phyloP scores from a whole-genome alignment of 108 stramenopile genomes.

The Asterionellopsis glacialis region DNA sequence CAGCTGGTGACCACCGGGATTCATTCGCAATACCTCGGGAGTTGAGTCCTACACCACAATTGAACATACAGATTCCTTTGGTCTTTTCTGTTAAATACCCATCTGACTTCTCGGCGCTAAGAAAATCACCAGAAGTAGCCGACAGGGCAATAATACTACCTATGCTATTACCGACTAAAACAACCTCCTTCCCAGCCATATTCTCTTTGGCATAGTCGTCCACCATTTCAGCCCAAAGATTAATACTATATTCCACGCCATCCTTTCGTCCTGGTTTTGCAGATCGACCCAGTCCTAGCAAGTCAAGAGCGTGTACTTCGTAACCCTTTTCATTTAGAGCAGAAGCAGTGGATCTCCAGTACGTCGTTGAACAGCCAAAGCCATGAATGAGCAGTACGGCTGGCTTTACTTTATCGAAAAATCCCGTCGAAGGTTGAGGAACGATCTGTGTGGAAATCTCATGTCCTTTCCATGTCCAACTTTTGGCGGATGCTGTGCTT shows the following conservation, averaged over 20 bases:
- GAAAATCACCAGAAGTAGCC: slow-evolving; percentile 56
- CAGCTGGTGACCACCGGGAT: slow-evolving; percentile 22
- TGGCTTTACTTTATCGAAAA: slow-evolving; percentile 9
- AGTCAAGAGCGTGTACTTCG: slow-evolving; percentile 56
- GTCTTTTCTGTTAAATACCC: not conserved
- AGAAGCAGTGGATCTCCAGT: slow-evolving; percentile 53
- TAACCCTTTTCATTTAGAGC: slow-evolving; percentile 39
- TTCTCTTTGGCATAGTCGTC: slow-evolving; percentile 43
- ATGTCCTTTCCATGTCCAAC: too few species aligned
- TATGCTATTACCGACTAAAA: slow-evolving; percentile 56
- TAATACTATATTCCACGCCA: slow-evolving; percentile 46
- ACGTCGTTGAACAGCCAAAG: slow-evolving; percentile 57
- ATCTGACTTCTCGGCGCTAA: not conserved
- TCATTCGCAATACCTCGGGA: slow-evolving; percentile 33
- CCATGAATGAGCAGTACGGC: slow-evolving; percentile 51
- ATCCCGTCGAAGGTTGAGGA: too few species aligned
- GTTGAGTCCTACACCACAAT: slow-evolving; percentile 65
- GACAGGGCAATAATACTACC: slow-evolving; percentile 55
- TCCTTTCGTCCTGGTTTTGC: slow-evolving; percentile 39
- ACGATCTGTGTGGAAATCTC: too few species aligned
- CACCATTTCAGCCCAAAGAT: slow-evolving; percentile 59
- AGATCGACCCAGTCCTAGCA: slow-evolving; percentile 56
- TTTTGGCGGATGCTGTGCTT: too few species aligned
- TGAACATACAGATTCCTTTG: slow-evolving; percentile 52
- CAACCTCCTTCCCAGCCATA: slow-evolving; percentile 28